Conservation (phyloP, 148 eudicot species). For the Vaccinium myrtillus region DNA sequence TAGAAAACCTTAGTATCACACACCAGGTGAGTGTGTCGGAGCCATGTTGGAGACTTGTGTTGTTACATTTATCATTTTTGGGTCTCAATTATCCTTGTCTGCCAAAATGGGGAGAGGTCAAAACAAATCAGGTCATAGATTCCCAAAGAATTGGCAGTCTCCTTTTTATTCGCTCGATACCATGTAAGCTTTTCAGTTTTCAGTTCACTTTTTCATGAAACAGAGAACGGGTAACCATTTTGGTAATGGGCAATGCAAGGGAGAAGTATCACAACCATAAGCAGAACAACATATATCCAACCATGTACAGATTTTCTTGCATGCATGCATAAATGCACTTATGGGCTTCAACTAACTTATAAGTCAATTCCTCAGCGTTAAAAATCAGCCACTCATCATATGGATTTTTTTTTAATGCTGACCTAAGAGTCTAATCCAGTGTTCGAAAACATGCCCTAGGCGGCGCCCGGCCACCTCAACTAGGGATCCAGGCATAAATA, state of each 20-base stretch:
- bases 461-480: too few species aligned
- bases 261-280: background rate
- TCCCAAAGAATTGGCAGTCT: background rate
- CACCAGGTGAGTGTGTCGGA: too few species aligned
- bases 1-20: too few species aligned
- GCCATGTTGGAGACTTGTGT: too few species aligned
- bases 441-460: too few species aligned
- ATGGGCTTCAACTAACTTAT: background rate
- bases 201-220: background rate
- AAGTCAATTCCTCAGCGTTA: background rate
- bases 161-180: background rate
- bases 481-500: too few species aligned
- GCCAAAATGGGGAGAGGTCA: background rate
- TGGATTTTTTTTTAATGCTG: background rate
- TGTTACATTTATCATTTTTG: too few species aligned
- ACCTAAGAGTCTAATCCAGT: background rate
- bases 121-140: background rate
- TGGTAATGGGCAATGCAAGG: conserved; percentile 10
- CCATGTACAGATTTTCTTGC: background rate
- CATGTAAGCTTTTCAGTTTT: background rate
- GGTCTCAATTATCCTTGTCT: background rate
- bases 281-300: background rate
- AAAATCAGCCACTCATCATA: background rate
- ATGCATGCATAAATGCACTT: background rate
- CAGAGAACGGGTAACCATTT: background rate